Evolutionary conservation across 805 yeast species (phyloP).

Genomic region (Pichia scutulata): DNA sequence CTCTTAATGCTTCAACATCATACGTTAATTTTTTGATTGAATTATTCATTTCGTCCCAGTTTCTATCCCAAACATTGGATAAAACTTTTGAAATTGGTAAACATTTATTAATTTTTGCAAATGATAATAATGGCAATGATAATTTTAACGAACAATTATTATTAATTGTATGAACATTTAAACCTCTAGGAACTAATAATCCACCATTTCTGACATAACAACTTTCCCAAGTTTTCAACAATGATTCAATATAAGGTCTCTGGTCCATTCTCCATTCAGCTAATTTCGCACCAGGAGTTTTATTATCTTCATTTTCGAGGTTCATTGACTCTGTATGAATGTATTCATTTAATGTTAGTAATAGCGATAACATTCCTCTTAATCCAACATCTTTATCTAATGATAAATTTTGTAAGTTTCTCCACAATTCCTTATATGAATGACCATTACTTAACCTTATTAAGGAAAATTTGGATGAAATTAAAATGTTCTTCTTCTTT

Average conservation of each 20-base stretch:
- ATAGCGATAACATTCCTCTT: conserved; percentile 45
- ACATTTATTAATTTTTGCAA: conserved; percentile 61
- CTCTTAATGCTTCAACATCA: conserved; percentile 59
- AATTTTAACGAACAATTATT: conserved; percentile 52
- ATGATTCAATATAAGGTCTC: conserved; percentile 48
- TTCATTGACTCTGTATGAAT: conserved; percentile 45
- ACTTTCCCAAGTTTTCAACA: conserved; percentile 63
- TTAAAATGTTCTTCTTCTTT: conserved; percentile 28
- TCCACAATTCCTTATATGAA: conserved; percentile 44
- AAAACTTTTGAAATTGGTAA: conserved; percentile 55
- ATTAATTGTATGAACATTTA: conserved; percentile 40
- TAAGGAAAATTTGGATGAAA: conserved; percentile 48
- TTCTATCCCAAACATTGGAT: conserved; percentile 52
- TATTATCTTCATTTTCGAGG: conserved; percentile 23
- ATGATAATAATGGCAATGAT: conserved; percentile 56
- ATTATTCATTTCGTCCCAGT: conserved; percentile 61
- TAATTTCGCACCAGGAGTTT: conserved; percentile 36
- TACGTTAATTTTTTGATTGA: conserved; percentile 38
- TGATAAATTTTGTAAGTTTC: conserved; percentile 37
- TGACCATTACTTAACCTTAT: conserved; percentile 51
- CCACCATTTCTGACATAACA: conserved; percentile 59
- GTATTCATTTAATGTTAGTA: conserved; percentile 61
- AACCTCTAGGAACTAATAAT: conserved; percentile 43
- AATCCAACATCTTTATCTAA: conserved; percentile 36
- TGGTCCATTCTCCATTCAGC: conserved; percentile 60